phyloP scores from a whole-genome alignment of 768 basidiomycete genomes.

The Hygrophorus pudorinus region DNA sequence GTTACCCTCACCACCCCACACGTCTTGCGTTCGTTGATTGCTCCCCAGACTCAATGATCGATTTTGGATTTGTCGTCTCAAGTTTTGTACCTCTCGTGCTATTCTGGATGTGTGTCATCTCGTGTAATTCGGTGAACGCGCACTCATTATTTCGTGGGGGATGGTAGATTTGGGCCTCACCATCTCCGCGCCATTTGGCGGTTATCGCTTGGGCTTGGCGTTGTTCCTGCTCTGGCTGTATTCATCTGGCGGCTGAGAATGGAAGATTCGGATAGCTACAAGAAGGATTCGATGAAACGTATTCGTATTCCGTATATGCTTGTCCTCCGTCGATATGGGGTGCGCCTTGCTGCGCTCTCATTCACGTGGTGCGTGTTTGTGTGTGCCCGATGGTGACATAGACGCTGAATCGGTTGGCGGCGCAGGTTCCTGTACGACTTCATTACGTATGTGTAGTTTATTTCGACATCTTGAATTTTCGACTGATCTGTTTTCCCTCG shows the following conservation, averaged over 20 bases:
- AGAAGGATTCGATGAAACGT: constrained; percentile 70
- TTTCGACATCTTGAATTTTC: not conserved
- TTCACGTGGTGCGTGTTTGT: constrained; percentile 52
- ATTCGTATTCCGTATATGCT: constrained; percentile 68
- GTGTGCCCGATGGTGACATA: not conserved
- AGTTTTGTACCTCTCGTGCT: constrained; percentile 79
- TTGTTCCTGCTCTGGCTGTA: constrained; percentile 72
- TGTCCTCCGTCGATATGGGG: constrained; percentile 73
- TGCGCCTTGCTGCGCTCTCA: constrained; percentile 62
- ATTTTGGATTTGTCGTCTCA: constrained; percentile 69
- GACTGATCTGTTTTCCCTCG: not conserved
- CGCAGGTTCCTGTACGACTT: constrained; percentile 71
- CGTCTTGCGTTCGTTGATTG: constrained; percentile 7
- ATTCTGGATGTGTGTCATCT: constrained; percentile 76
- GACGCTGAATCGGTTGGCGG: not conserved
- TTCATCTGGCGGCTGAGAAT: constrained; percentile 82
- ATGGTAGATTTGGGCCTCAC: constrained; percentile 54
- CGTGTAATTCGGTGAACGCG: not conserved
- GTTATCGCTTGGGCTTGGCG: constrained; percentile 73
- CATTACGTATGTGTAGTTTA: constrained; percentile 44
- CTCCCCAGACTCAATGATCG: constrained; percentile 81
- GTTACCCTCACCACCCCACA: constrained; percentile 11
- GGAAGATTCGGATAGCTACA: constrained; percentile 68
- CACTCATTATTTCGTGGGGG: not conserved
- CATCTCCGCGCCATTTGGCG: constrained; percentile 88